Percentiles rank a stretch among this genome's conserved stretches.
phyloP scores from a whole-genome alignment of 345 rosid species.

The Nasturtium officinale region DNA sequence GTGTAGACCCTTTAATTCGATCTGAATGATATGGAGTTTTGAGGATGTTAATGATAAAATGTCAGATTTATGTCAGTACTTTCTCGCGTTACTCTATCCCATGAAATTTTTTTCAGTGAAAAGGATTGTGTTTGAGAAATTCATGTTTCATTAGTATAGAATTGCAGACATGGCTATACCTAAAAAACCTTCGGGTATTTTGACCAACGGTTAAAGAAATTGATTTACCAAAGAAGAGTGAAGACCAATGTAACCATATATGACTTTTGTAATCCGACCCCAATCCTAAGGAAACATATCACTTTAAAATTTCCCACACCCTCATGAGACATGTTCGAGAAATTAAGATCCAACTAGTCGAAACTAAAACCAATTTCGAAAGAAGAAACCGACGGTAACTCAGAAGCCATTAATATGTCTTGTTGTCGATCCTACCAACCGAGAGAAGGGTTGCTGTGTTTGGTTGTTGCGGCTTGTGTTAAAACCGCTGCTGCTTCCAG shows the following conservation, averaged over 20 bases:
- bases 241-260: constrained; percentile 11
- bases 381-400: constrained; percentile 23
- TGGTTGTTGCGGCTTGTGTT: constrained; percentile 52
- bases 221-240: constrained; percentile 23
- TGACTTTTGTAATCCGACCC: constrained; percentile 23
- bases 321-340: constrained; percentile 13
- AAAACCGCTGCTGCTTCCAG: constrained; percentile 42
- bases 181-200: background rate
- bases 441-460: constrained; percentile 62
- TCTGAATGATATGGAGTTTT: constrained; percentile 6
- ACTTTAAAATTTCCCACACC: constrained; percentile 19
- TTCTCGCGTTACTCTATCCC: background rate
- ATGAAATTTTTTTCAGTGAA: background rate
- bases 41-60: background rate
- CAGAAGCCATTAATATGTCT: constrained; percentile 75
- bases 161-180: background rate
- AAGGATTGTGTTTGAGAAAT: background rate
- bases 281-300: constrained; percentile 21
- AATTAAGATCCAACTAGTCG: constrained; percentile 27
- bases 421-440: constrained; percentile 56
- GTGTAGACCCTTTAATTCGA: constrained; percentile 3
- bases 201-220: background rate
- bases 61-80: constrained; percentile 5
- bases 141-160: background rate
- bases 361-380: constrained; percentile 32